These are phyloP conservation scores for Ettlia oleoabundans DNA, from an alignment of 139 green algal species.

Conservation along the genomic window DNA sequence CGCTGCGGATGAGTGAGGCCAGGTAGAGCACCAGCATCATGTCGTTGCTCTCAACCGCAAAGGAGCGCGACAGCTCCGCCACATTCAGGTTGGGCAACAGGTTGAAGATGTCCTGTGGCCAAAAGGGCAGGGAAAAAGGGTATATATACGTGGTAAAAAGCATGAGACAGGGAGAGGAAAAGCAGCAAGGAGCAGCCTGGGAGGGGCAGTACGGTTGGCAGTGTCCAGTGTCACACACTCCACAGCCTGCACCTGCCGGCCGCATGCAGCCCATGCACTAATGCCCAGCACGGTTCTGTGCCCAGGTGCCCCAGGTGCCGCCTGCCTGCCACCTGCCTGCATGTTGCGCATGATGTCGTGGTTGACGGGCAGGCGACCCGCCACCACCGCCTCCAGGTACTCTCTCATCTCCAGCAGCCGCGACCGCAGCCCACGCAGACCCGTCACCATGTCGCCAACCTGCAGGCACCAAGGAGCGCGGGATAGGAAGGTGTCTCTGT, in stretches of 20 bases:
- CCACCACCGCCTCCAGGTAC: constrained; percentile 89
- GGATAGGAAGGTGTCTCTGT: too few relatives aligned
- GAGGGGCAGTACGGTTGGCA: too few relatives aligned
- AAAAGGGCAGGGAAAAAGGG: not conserved
- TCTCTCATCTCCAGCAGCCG: constrained; percentile 79
- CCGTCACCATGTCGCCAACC: constrained; percentile 50
- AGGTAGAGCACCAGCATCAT: constrained; percentile 98
- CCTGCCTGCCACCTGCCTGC: constrained; percentile 56
- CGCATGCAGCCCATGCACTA: too few relatives aligned
- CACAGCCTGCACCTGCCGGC: too few relatives aligned
- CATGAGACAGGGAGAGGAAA: too few relatives aligned
- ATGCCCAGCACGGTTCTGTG: too few relatives aligned
- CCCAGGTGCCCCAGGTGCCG: too few relatives aligned
- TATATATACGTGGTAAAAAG: too few relatives aligned
- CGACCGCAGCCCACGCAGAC: constrained; percentile 62
- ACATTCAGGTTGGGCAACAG: constrained; percentile 97
- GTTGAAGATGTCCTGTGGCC: constrained; percentile 95
- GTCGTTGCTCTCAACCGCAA: constrained; percentile 95
- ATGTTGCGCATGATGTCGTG: constrained; percentile 97
- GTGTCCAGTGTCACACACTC: too few relatives aligned
- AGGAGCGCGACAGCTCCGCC: constrained; percentile 70
- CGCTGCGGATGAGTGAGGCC: constrained; percentile 85
- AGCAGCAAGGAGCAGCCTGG: too few relatives aligned
- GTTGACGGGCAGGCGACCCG: constrained; percentile 90
- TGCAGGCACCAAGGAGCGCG: not conserved